Evolutionary conservation across 2,329 filamentous ascomycete genomes (phyloP), one percentile per base, ranked within the genome.

Genomic region (Beauveria rudraprayagi): DNA sequence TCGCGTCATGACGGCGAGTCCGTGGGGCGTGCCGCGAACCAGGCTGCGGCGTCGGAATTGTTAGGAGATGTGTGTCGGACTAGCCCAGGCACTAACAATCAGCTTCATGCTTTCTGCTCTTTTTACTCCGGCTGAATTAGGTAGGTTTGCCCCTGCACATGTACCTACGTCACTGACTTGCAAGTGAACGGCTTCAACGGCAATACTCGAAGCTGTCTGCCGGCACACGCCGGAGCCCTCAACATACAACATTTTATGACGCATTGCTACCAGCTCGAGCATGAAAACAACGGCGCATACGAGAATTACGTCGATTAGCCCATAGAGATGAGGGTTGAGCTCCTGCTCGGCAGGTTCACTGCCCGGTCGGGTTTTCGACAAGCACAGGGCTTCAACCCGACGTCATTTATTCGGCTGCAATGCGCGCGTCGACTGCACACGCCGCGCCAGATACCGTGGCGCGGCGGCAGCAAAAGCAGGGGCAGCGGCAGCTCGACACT

Each of bases 311-410:
- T 47, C 60, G 57, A 57, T 56, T 60, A 64, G 69, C 43, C 64
- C 68, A 61, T 65, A 74, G 75, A 73, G 64, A 82, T 83, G 80
- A 80, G 76, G 69, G 68, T 73, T 68, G 73, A 71, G 65, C 71
- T 77, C 66, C 65, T 73, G 61, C 64, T 78, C 47, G 72, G 77
- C 72, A 77, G 78, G 67, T 70, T 76, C 64, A 79, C 75, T 70
- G 70, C 75, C 67, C 79, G 70, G 66, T 69, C 72, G 55, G 70
- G 67, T 65, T 62, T 72, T 61, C 72, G 70, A 60, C 64, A 68
- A 61, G 66, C 67, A 53, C 57, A 62, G 63, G 67, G 67, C 58
- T 61, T 63, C 50, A 62, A 37, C 60, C 63, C 26, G 28, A 55
- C 51, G 30, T 55, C 58, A 55, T 50, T 55, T 17, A 30, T 55